phyloP scores from a whole-genome alignment of 164 flowering plant species.

The Vitis amurensis region DNA sequence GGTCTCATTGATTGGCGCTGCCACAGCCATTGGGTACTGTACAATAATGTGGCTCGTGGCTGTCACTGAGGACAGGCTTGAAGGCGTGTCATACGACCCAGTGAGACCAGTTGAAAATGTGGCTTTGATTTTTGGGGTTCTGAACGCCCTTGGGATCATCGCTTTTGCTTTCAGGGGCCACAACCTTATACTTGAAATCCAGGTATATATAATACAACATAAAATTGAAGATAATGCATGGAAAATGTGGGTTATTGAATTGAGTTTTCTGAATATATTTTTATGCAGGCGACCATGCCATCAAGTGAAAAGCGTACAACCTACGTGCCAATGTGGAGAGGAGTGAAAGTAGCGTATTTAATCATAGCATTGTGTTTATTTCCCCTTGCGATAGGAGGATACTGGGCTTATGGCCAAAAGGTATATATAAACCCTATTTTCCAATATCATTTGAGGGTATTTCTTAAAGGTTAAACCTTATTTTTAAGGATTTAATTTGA shows the following conservation, averaged over 20 bases:
- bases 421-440: constrained; percentile 5
- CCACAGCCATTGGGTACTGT: constrained; percentile 29
- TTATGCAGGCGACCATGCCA: constrained; percentile 31
- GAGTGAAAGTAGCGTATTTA: constrained; percentile 22
- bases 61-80: constrained; percentile 13
- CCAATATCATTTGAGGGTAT: no score
- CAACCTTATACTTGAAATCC: constrained; percentile 29
- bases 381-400: constrained; percentile 33
- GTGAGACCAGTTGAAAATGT: background rate
- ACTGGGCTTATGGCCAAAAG: constrained; percentile 32
- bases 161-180: constrained; percentile 33
- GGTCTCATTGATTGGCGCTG: constrained; percentile 28
- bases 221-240: no score
- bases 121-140: constrained; percentile 12
- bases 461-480: no score
- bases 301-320: constrained; percentile 28
- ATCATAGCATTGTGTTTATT: constrained; percentile 24
- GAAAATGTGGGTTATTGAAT: no score
- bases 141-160: constrained; percentile 24
- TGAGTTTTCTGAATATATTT: no score
- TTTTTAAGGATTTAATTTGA: no score
- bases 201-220: constrained; percentile 8
- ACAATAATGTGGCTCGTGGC: constrained; percentile 23
- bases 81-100: constrained; percentile 21
- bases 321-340: constrained; percentile 30